A percentile compares a stretch with the other conserved stretches of the same genome.
Conservation (phyloP, 2,329 filamentous ascomycete species). For the Clathrospora elynae region DNA sequence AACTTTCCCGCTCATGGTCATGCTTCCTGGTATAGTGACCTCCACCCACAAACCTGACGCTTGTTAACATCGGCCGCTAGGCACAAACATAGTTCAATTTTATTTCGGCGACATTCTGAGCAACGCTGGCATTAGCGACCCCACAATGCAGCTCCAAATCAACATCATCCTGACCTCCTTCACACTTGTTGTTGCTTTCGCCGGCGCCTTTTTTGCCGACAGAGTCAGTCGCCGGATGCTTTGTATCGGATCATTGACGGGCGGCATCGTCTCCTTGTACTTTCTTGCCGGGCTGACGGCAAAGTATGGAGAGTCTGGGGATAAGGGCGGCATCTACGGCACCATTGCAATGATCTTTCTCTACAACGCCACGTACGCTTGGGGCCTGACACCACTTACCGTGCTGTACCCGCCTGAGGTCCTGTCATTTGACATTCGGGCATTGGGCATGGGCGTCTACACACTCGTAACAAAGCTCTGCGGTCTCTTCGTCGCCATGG, state of each 20-base stretch:
- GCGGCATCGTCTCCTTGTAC: constrained; percentile 27
- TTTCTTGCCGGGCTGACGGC: constrained; percentile 21
- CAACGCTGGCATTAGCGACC: constrained; percentile 46
- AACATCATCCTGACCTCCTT: constrained; percentile 50
- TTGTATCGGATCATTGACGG: constrained; percentile 14
- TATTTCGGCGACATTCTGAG: constrained; percentile 48
- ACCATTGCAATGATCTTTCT: constrained; percentile 30
- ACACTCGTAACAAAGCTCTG: constrained; percentile 23
- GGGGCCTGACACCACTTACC: constrained; percentile 40
- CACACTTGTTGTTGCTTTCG: constrained; percentile 46
- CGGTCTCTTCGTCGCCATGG: constrained; percentile 39
- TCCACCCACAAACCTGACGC: no score
- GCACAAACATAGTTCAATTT: constrained; percentile 46
- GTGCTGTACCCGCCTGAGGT: constrained; percentile 45
- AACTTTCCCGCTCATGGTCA: constrained; percentile 24
- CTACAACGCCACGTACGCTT: constrained; percentile 41
- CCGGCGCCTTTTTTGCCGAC: constrained; percentile 45
- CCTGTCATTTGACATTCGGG: constrained; percentile 40
- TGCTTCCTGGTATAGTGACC: no score
- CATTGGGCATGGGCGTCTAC: constrained; percentile 23
- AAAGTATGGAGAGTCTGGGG: constrained; percentile 43
- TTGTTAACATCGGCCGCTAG: no score
- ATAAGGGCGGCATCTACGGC: constrained; percentile 49
- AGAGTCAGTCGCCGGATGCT: constrained; percentile 38
- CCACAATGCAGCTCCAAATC: constrained; percentile 46